Evolutionary conservation across 1,284 basidiomycete species (phyloP), one percentile per base, ranked within the genome.

Genomic region (Cutaneotrichosporon sp.): DNA sequence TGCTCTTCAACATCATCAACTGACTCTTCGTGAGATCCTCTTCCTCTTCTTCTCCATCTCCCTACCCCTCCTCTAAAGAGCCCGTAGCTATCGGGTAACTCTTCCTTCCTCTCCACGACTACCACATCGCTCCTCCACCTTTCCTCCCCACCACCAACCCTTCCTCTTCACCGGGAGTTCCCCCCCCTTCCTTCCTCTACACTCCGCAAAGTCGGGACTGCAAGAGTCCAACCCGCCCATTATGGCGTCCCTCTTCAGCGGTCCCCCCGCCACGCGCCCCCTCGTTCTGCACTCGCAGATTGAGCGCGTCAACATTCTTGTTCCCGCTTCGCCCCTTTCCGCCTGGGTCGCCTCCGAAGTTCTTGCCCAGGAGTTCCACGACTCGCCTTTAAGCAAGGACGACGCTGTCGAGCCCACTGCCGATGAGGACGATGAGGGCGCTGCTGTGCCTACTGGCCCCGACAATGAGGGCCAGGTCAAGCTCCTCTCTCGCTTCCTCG

Each of bases 321-420:
- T 95, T 67, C 88, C 90, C 56, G 88, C 90, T 21, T 83, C 84
- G 47, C 74, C 83, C 69, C 86, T 91, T 76, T 88, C 92, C 61
- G 76, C 76, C 79, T 95, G 92, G 92, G 90, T 92, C 73, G 85
- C 88, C 59, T 91, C 91, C 62, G 91, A 93, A 80, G 87, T 92
- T 73, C 86, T 94, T 67, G 85, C 90, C 76, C 91, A 94, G 73
- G 90, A 92, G 70, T 95, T 94, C 78, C 81, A 84, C 65, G 87
- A 91, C 77, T 81, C 85, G 62, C 86, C 90, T 56, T 68, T 73
- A 52, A 74, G 72, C 47, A 68, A 74, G 60, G 76, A 79, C 65
- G 76, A 77, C 42, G 67, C 65, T 14, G 66, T 69, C 26, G 63
- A 67, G 46, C 63, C 69, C 26, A 59, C 60, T 42, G 61, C 66